These are phyloP conservation scores for Amanita molliuscula DNA, from an alignment of 768 basidiomycete species.

Conservation along the genomic window DNA sequence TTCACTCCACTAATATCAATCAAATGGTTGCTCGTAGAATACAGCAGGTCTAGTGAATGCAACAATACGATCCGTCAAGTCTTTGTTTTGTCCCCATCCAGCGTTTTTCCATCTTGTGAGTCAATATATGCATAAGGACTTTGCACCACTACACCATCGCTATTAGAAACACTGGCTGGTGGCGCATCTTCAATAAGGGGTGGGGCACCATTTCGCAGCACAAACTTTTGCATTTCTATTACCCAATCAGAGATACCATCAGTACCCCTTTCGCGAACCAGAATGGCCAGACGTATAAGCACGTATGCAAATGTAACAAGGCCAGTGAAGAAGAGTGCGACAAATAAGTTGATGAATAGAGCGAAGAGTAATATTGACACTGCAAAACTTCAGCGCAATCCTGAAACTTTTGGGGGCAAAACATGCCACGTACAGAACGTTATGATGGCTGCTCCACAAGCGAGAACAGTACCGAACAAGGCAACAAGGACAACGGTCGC, in stretches of 20 bases:
- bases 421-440: slow-evolving; percentile 18
- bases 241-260: slow-evolving; percentile 18
- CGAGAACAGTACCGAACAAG: slow-evolving; percentile 20
- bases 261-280: slow-evolving; percentile 22
- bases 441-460: slow-evolving; percentile 19
- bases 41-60: not conserved
- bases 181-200: not conserved
- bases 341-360: slow-evolving; percentile 21
- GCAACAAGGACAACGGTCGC: slow-evolving; percentile 24
- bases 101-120: not conserved
- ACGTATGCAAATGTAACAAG: slow-evolving; percentile 20
- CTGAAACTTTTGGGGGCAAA: not conserved
- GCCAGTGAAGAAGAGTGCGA: slow-evolving; percentile 23
- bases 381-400: slow-evolving; percentile 9
- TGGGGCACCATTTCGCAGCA: not conserved
- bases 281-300: slow-evolving; percentile 20
- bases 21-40: not conserved
- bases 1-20: no score
- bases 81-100: not conserved
- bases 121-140: not conserved
- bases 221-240: not conserved
- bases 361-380: slow-evolving; percentile 22
- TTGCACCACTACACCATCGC: not conserved
- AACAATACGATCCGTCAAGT: not conserved
- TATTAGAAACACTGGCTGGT: not conserved